Evolutionary conservation across 208 protist genomes (phyloP).

Genomic region (Acanthamoeba culbertsoni): DNA sequence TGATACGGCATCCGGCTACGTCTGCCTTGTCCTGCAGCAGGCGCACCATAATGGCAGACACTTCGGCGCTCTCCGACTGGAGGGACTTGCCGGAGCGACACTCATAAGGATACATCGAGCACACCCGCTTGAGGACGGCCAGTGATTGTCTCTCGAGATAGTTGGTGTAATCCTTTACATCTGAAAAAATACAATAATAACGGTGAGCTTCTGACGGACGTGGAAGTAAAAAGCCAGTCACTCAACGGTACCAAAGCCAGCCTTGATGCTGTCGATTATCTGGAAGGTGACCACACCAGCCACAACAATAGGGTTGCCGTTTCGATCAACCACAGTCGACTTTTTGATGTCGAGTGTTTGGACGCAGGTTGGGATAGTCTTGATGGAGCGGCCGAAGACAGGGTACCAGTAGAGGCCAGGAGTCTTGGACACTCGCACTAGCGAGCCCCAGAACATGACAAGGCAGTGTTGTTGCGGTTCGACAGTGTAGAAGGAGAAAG

Average conservation of each 20-base stretch:
- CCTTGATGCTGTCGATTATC: constrained; percentile 34
- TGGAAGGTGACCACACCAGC: constrained; percentile 32
- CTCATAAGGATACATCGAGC: constrained; percentile 48
- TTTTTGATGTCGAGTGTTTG: constrained; percentile 28
- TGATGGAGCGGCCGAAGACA: not conserved
- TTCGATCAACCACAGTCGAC: not conserved
- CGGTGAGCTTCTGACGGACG: too few relatives aligned
- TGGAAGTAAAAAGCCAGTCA: too few relatives aligned
- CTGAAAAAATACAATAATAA: not conserved
- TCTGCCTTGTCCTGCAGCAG: constrained; percentile 26
- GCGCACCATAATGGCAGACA: constrained; percentile 2
- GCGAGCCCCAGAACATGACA: constrained; percentile 4
- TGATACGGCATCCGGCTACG: not conserved
- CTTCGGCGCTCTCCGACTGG: constrained; percentile 37
- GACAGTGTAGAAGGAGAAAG: not conserved
- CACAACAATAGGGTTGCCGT: constrained; percentile 50
- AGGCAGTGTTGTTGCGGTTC: not conserved
- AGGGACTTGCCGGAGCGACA: constrained; percentile 9
- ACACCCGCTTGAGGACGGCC: constrained; percentile 29
- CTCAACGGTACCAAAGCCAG: not conserved
- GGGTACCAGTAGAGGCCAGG: not conserved
- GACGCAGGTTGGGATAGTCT: not conserved
- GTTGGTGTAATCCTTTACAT: not conserved
- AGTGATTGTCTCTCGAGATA: not conserved
- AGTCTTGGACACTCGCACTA: not conserved